These are phyloP conservation scores for Sicyos edulis DNA, from an alignment of 306 rosid genomes.

Conservation along the genomic window DNA sequence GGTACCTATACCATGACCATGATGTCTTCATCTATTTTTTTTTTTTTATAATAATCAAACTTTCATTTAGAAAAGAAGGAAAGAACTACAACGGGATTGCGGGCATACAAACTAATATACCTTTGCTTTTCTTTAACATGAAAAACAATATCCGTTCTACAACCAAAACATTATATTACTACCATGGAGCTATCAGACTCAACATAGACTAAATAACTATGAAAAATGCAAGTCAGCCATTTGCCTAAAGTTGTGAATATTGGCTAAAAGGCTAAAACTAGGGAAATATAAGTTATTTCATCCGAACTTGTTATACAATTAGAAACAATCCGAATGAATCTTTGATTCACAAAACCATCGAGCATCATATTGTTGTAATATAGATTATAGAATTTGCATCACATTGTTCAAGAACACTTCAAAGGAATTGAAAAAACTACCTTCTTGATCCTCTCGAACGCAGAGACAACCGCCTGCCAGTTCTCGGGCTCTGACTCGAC, in stretches of 20 bases:
- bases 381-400: not conserved
- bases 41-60: too few species aligned
- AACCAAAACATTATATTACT: not conserved
- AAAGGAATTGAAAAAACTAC: constrained; percentile 29
- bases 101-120: not conserved
- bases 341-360: not conserved
- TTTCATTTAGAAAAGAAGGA: too few species aligned
- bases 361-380: not conserved
- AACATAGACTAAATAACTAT: not conserved
- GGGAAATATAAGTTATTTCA: not conserved
- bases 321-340: not conserved
- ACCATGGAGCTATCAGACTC: not conserved
- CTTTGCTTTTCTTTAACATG: not conserved
- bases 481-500: constrained; percentile 81
- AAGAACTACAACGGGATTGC: too few species aligned
- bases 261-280: not conserved
- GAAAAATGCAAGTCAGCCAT: not conserved
- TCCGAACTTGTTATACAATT: not conserved
- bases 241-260: not conserved
- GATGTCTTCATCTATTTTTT: not conserved
- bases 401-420: not conserved
- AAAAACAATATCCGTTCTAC: not conserved
- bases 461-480: constrained; percentile 77
- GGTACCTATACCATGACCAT: not conserved
- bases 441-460: constrained; percentile 70